Evolutionary conservation across 805 yeast genomes (phyloP), one percentile per base, ranked within the genome.

Genomic region (Helenozyma rhizophorensis): DNA sequence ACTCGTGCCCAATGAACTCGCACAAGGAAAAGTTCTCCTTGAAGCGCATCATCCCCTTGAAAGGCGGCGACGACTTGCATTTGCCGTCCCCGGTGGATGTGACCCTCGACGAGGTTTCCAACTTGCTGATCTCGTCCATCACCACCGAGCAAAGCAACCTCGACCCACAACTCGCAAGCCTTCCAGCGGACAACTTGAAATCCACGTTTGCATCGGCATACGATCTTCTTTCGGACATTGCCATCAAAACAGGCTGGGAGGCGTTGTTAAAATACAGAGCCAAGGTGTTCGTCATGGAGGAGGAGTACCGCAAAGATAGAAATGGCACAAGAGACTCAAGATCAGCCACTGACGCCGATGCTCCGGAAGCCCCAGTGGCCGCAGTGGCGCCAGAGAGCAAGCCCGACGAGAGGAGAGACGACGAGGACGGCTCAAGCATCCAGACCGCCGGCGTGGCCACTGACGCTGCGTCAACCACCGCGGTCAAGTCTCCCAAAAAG

Each of bases 1-100:
- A 84, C 48, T 78, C 90, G 11, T 82, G 89, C 50, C 94, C 94
- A 15, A 82, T 84, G 87, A 79, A 79, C 33, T 74, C 83, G 9
- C 76, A 78, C 48, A 80, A 77, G 50, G 93, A 83, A 46, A 74
- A 74, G 41, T 83, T 67, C 52, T 65, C 70, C 14, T 66, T 82
- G 46, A 76, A 72, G 51, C 65, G 93, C 48, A 70, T 80, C 4
- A 74, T 74, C 9, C 72, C 76, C 17, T 71, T 78, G 14, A 56
- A 60, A 16, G 58, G 60, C 11, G 67, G 68, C 12, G 76, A 74
- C 3, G 73, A 70, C 36, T 58, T 84, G 45, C 94, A 84, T 56
- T 64, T 84, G 25, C 94, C 95, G 0, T 64, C 81, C 25, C 93
- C 95, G 3, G 63, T 71, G 21, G 93, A 83, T 58, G 90, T 80